These are phyloP conservation scores for Rhizophagus sp. DNA, from an alignment of 192 early-diverging fungal species.

Conservation along the genomic window DNA sequence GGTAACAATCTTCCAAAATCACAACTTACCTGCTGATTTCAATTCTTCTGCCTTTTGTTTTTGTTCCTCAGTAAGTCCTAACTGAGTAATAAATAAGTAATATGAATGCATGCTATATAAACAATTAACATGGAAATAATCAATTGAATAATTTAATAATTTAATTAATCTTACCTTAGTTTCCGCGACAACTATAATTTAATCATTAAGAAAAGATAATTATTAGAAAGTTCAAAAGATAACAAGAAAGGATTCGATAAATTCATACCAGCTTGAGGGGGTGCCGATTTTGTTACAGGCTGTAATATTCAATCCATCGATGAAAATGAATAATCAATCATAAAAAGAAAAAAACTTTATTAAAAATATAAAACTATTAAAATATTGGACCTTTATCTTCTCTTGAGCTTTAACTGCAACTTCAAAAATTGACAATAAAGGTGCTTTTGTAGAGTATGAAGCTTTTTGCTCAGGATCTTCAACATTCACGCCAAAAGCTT, in stretches of 20 bases:
- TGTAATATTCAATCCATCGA: background rate
- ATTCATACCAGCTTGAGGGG: background rate
- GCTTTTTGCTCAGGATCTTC: conserved; percentile 65
- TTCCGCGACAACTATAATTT: conserved; percentile 1
- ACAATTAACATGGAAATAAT: too few species aligned
- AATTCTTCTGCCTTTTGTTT: conserved; percentile 85
- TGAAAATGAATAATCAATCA: background rate
- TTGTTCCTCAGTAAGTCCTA: conserved; percentile 57
- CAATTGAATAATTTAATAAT: background rate
- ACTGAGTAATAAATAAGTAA: background rate
- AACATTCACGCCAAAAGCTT: conserved; percentile 88
- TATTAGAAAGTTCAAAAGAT: background rate
- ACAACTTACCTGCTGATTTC: conserved; percentile 62
- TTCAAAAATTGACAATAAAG: conserved; percentile 85
- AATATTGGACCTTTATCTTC: conserved; percentile 42
- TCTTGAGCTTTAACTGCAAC: conserved; percentile 86
- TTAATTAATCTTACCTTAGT: background rate
- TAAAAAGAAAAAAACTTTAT: background rate
- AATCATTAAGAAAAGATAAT: background rate
- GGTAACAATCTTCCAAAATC: background rate
- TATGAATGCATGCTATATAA: too few species aligned
- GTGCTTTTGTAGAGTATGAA: conserved; percentile 80
- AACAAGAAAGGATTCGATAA: background rate
- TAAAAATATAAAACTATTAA: background rate
- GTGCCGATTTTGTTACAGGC: background rate